Evolutionary conservation across 2,329 filamentous ascomycete genomes (phyloP).

Genomic region (Karstenula rhodostoma): DNA sequence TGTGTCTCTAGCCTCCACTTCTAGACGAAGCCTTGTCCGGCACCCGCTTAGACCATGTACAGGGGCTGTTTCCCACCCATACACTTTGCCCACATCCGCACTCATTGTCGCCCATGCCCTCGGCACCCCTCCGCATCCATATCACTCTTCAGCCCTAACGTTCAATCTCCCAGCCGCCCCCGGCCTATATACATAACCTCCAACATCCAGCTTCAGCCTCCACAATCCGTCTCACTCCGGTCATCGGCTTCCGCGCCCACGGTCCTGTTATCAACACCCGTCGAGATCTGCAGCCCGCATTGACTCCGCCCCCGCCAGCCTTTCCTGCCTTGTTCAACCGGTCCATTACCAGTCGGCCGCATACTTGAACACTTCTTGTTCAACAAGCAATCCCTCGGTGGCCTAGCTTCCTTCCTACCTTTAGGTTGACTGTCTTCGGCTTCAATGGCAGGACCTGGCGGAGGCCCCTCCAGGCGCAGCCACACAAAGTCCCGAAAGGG

Average conservation of each 20-base stretch:
- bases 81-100: constrained; percentile 44
- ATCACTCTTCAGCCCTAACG: constrained; percentile 38
- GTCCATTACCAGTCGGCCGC: constrained; percentile 21
- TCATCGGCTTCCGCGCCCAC: constrained; percentile 45
- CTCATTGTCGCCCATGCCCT: constrained; percentile 42
- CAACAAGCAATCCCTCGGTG: constrained; percentile 15
- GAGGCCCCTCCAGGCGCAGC: constrained; percentile 88
- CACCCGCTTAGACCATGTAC: constrained; percentile 46
- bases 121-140: constrained; percentile 37
- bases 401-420: constrained; percentile 9
- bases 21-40: constrained; percentile 48
- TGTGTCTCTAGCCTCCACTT: constrained; percentile 39
- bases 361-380: constrained; percentile 23
- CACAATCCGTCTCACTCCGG: constrained; percentile 30
- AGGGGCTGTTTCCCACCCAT: constrained; percentile 45
- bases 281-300: constrained; percentile 44
- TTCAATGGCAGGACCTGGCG: constrained; percentile 88
- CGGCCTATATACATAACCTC: constrained; percentile 50
- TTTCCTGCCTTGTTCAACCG: constrained; percentile 20
- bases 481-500: constrained; percentile 99
- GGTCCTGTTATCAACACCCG: constrained; percentile 41
- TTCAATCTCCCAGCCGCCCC: constrained; percentile 42
- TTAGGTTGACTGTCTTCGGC: constrained; percentile 16
- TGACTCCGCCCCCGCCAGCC: constrained; percentile 38
- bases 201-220: constrained; percentile 42